Evolutionary conservation across 1,284 basidiomycete species (phyloP).

Genomic region (Boletus mariae): DNA sequence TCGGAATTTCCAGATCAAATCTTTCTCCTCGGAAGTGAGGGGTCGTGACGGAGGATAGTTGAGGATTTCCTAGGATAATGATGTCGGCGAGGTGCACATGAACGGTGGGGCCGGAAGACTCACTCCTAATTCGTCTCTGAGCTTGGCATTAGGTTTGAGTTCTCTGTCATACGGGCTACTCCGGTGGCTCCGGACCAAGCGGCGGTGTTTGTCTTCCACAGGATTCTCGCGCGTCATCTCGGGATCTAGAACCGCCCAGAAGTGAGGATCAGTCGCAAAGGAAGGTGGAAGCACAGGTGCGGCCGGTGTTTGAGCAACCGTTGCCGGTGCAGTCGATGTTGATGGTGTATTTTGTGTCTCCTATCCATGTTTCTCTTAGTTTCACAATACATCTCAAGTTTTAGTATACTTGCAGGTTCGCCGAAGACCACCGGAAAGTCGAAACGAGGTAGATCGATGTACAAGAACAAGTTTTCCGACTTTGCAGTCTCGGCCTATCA

Average conservation of each 20-base stretch:
- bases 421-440: constrained; percentile 98
- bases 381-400: not conserved
- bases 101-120: constrained; percentile 17
- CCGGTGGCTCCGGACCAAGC: constrained; percentile 91
- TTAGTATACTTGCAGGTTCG: constrained; percentile 60
- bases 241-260: constrained; percentile 92
- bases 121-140: constrained; percentile 90
- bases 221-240: constrained; percentile 90
- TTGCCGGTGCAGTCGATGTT: constrained; percentile 35
- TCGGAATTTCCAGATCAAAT: constrained; percentile 97
- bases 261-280: constrained; percentile 58
- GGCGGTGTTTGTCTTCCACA: constrained; percentile 94
- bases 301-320: constrained; percentile 39
- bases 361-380: constrained; percentile 20
- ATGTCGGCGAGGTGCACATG: not conserved
- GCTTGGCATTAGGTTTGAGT: constrained; percentile 93
- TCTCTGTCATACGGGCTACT: constrained; percentile 94
- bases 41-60: constrained; percentile 87
- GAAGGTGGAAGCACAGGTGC: constrained; percentile 45
- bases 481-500: constrained; percentile 79
- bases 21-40: constrained; percentile 90
- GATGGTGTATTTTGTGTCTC: constrained; percentile 37
- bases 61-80: constrained; percentile 70
- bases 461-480: constrained; percentile 87
- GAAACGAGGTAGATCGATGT: constrained; percentile 95